Base-by-base conservation (phyloP, 1,284 basidiomycete species). In the Rhodotorula mucilaginosa region DNA sequence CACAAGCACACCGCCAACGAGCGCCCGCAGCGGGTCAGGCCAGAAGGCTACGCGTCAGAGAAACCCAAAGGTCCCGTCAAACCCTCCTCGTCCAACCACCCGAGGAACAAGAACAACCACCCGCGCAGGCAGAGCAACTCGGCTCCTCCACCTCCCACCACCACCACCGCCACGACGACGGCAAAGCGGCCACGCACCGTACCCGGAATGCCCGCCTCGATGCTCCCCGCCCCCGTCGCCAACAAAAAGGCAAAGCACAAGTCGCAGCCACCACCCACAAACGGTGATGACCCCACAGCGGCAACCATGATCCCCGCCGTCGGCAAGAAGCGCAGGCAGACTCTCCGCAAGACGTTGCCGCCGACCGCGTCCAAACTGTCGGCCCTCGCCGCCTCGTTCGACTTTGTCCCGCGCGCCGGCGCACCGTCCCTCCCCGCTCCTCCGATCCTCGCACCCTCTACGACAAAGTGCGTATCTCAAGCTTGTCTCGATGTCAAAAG, bases 311-410 rank as follows among this genome's bases (percentile, higher is more conserved):
- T 31, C 5, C 67, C 63, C 23, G 47, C 47, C 19, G 39, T 64
- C 29, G 65, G 63, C 64, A 67, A 72, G 64, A 68, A 67, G 65
- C 64, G 64, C 57, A 68, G 59, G 39, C 44, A 47, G 12, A 47
- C 56, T 7, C 52, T 73, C 13, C 21, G 52, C 19, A 71, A 67
- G 58, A 34, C 63, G 10, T 58, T 71, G 18, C 49, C 61, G 19
- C 69, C 71, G 6, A 47, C 54, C 15, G 8, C 54, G 1, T 71
- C 71, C 4, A 61, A 64, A 29, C 62, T 75, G 19, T 75, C 71
- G 21, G 65, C 74, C 10, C 63, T 71, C 59, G 74, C 74, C 29
- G 69, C 74, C 18, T 64, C 71, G 16, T 75, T 75, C 71, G 65
- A 70, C 34, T 75, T 75, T 48, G 61, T 58, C 19, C 72, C 72